Conservation (phyloP, 257 asterid species). For the Lycium barbarum region DNA sequence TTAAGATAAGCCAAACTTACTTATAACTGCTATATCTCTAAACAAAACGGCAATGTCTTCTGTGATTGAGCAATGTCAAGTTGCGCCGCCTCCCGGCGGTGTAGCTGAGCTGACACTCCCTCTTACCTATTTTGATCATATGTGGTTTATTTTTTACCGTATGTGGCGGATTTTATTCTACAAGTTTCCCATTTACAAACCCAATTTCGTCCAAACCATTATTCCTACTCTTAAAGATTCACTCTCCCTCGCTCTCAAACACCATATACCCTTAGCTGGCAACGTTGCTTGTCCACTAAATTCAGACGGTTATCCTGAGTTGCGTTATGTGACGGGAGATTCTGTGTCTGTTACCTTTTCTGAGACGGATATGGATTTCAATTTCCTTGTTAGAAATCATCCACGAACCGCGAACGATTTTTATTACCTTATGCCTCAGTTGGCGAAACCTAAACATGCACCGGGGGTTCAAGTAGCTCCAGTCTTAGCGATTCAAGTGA, state of each 20-base stretch:
- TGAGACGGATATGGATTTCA: constrained; percentile 41
- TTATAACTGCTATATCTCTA: too few species aligned
- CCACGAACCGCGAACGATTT: too few species aligned
- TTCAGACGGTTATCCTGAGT: constrained; percentile 30
- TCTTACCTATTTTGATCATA: constrained; percentile 33
- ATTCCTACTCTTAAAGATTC: constrained; percentile 34
- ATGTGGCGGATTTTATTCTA: constrained; percentile 29
- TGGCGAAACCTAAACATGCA: too few species aligned
- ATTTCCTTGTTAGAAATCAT: too few species aligned
- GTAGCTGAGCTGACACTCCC: constrained; percentile 26
- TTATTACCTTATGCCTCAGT: too few species aligned
- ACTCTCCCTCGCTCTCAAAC: constrained; percentile 46
- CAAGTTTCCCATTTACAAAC: constrained; percentile 6
- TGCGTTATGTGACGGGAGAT: constrained; percentile 47
- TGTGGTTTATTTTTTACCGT: constrained; percentile 13
- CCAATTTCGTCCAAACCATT: constrained; percentile 24
- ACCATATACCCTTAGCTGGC: constrained; percentile 55
- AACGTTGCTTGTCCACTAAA: constrained; percentile 38
- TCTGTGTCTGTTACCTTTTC: constrained; percentile 43
- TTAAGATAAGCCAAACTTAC: too few species aligned
- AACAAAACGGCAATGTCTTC: not conserved
- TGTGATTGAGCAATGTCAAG: constrained; percentile 28
- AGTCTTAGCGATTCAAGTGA: too few species aligned
- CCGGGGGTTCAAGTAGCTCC: too few species aligned
- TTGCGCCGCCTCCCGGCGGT: constrained; percentile 31